Percentiles rank a stretch among this genome's conserved stretches.
phyloP scores from a whole-genome alignment of 169 alveolate species.

The Eimeria necatrix region DNA sequence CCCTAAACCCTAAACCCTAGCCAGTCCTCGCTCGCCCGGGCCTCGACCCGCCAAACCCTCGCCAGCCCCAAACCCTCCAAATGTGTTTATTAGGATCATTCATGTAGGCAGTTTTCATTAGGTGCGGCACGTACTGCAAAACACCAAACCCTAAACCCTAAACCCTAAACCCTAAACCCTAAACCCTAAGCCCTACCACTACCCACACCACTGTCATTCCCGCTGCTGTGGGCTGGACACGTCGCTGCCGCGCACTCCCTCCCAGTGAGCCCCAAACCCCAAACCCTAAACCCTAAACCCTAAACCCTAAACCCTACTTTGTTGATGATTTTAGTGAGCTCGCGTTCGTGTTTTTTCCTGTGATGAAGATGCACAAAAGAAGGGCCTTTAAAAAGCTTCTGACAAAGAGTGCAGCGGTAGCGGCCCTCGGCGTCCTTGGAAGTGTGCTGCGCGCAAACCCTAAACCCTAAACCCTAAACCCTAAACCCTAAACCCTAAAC shows the following conservation, averaged over 20 bases:
- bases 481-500: background rate
- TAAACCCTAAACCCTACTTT: background rate
- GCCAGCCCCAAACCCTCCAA: too few species aligned
- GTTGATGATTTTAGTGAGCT: background rate
- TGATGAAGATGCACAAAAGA: background rate
- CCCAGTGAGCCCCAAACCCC: too few species aligned
- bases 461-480: background rate
- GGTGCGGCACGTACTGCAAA: background rate
- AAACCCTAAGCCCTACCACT: too few species aligned
- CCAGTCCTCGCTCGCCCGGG: background rate
- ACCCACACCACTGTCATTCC: too few species aligned
- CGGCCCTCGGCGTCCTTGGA: background rate
- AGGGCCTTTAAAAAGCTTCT: background rate
- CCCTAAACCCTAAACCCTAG: background rate
- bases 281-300: too few species aligned
- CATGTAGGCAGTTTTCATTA: background rate
- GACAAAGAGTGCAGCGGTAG: background rate
- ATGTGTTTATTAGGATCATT: background rate
- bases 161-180: background rate
- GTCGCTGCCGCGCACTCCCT: too few species aligned
- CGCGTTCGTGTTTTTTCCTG: background rate
- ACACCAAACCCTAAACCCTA: background rate
- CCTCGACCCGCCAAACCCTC: too few species aligned
- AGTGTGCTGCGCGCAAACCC: background rate
- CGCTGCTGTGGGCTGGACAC: too few species aligned